Conservation (phyloP, 768 basidiomycete species). For the Mycena crocata region DNA sequence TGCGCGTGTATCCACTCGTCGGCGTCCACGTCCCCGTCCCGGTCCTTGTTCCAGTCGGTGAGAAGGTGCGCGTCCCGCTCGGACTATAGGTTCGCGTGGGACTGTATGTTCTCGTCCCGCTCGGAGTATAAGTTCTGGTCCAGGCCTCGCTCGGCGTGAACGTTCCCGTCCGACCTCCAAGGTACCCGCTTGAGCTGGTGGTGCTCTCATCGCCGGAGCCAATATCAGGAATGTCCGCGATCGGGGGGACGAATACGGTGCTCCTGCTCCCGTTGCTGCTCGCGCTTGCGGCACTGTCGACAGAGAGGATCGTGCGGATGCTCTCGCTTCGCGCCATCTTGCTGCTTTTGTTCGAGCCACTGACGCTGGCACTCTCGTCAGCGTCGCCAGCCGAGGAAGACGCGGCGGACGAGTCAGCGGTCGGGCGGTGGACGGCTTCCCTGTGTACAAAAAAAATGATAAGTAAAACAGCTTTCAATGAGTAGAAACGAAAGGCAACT, state of each 20-base stretch:
- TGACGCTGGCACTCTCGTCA: slow-evolving; percentile 22
- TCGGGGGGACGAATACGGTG: slow-evolving; percentile 82
- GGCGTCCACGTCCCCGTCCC: slow-evolving; percentile 9
- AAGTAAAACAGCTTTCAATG: not conserved
- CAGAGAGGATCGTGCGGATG: slow-evolving; percentile 76
- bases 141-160: slow-evolving; percentile 15
- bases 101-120: slow-evolving; percentile 18
- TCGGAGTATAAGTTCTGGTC: slow-evolving; percentile 17
- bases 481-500: slow-evolving; percentile 39
- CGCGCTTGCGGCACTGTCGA: slow-evolving; percentile 57
- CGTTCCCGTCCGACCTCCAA: slow-evolving; percentile 18
- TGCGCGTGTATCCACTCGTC: slow-evolving; percentile 8
- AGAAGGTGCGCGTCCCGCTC: too few relatives aligned
- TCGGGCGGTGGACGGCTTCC: slow-evolving; percentile 82
- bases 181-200: slow-evolving; percentile 16
- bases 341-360: not conserved
- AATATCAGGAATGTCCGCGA: slow-evolving; percentile 79
- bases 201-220: not conserved
- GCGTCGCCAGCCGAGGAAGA: slow-evolving; percentile 39
- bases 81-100: too few relatives aligned
- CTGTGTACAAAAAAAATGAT: slow-evolving; percentile 53
- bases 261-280: slow-evolving; percentile 71
- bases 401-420: slow-evolving; percentile 62
- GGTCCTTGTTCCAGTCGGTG: slow-evolving; percentile 10
- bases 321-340: slow-evolving; percentile 52